Conservation (phyloP, 2,329 filamentous ascomycete species). For the Aspergillus udagawae region DNA sequence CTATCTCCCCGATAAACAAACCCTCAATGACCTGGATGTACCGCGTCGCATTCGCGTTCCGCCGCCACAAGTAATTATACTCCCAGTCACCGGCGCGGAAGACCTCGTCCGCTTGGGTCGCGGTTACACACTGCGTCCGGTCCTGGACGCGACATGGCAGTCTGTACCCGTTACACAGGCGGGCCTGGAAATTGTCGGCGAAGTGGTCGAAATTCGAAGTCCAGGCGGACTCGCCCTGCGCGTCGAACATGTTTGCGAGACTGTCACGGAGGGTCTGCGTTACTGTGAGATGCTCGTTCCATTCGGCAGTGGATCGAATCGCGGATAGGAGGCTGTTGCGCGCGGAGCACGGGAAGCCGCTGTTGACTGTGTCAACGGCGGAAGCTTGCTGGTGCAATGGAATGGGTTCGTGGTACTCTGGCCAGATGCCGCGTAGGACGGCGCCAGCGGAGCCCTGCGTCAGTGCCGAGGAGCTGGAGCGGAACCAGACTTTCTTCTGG, state of each 20-base stretch:
- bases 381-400: slow-evolving; percentile 37
- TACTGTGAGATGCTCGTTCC: slow-evolving; percentile 34
- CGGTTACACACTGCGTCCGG: slow-evolving; percentile 27
- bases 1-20: slow-evolving; percentile 35
- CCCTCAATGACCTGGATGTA: slow-evolving; percentile 38
- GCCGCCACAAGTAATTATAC: slow-evolving; percentile 41
- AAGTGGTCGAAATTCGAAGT: slow-evolving; percentile 37
- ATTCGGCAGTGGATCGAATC: slow-evolving; percentile 28
- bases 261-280: slow-evolving; percentile 25
- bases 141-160: slow-evolving; percentile 31
- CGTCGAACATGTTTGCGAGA: slow-evolving; percentile 31
- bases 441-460: slow-evolving; percentile 36
- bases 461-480: slow-evolving; percentile 33
- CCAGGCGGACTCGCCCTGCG: slow-evolving; percentile 24
- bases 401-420: slow-evolving; percentile 26
- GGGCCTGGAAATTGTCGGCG: slow-evolving; percentile 39
- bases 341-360: slow-evolving; percentile 32
- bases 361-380: slow-evolving; percentile 34
- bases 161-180: slow-evolving; percentile 38
- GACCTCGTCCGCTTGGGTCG: slow-evolving; percentile 30
- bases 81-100: slow-evolving; percentile 42
- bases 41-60: slow-evolving; percentile 28
- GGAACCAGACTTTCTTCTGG: slow-evolving; percentile 29
- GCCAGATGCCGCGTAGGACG: slow-evolving; percentile 38
- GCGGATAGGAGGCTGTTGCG: slow-evolving; percentile 17